These are phyloP conservation scores for Aspergillus piperis DNA, from an alignment of 2,329 filamentous ascomycete genomes.

Conservation along the genomic window DNA sequence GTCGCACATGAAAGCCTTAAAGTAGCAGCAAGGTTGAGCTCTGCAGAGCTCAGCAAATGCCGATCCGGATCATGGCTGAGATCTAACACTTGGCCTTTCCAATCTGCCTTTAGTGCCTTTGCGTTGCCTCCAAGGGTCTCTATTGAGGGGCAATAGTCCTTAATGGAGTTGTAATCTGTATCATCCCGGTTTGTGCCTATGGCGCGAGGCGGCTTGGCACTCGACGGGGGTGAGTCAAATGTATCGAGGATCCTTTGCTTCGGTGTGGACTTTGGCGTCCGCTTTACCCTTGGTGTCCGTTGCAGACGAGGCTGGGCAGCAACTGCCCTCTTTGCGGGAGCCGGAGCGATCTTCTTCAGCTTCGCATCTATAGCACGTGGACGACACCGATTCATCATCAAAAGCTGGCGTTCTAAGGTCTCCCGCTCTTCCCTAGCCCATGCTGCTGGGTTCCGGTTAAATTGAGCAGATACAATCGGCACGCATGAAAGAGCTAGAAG, in stretches of 20 bases:
- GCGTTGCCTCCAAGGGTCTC: slow-evolving; percentile 65
- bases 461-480: slow-evolving; percentile 43
- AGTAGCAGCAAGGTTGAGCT: slow-evolving; percentile 73
- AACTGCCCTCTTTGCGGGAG: slow-evolving; percentile 34
- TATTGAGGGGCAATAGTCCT: slow-evolving; percentile 71
- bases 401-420: slow-evolving; percentile 44
- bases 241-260: slow-evolving; percentile 41
- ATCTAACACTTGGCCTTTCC: slow-evolving; percentile 80
- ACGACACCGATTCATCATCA: slow-evolving; percentile 43
- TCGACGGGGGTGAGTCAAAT: slow-evolving; percentile 39
- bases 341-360: slow-evolving; percentile 45
- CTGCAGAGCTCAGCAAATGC: slow-evolving; percentile 73
- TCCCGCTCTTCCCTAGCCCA: slow-evolving; percentile 47
- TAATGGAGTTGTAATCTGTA: slow-evolving; percentile 72
- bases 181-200: slow-evolving; percentile 72
- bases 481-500: slow-evolving; percentile 47
- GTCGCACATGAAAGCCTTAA: slow-evolving; percentile 82
- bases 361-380: slow-evolving; percentile 31
- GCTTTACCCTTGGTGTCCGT: slow-evolving; percentile 37
- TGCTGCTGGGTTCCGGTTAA: slow-evolving; percentile 47
- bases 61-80: slow-evolving; percentile 71
- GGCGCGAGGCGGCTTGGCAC: slow-evolving; percentile 46
- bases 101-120: slow-evolving; percentile 79
- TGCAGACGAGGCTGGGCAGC: slow-evolving; percentile 31
- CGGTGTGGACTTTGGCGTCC: slow-evolving; percentile 45